Evolutionary conservation across 1,284 basidiomycete genomes (phyloP).

Genomic region (Singerocomus inundabilis): DNA sequence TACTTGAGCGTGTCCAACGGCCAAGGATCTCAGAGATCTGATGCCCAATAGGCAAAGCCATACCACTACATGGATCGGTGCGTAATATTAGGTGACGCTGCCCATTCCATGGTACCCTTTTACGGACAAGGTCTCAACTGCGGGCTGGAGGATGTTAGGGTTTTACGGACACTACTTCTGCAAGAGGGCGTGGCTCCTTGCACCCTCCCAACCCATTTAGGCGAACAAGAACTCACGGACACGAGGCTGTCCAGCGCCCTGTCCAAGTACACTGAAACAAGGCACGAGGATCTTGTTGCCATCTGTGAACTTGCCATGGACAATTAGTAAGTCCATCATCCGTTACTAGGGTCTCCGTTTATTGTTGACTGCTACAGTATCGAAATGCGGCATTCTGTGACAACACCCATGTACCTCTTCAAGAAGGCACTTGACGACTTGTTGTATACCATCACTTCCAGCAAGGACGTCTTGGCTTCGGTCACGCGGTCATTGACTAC

Average conservation of each 20-base stretch:
- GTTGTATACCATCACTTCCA: constrained; percentile 61
- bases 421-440: constrained; percentile 80
- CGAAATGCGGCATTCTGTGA: constrained; percentile 94
- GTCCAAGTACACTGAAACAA: constrained; percentile 71
- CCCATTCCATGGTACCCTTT: constrained; percentile 98
- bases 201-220: constrained; percentile 29
- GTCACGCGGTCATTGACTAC: constrained; percentile 42
- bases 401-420: constrained; percentile 77
- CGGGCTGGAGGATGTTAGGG: constrained; percentile 94
- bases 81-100: constrained; percentile 90
- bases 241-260: constrained; percentile 65
- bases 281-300: constrained; percentile 86
- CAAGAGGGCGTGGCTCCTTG: constrained; percentile 59
- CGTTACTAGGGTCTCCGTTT: constrained; percentile 20
- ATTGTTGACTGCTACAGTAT: constrained; percentile 49
- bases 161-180: constrained; percentile 77
- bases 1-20: constrained; percentile 15
- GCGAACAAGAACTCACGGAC: constrained; percentile 46
- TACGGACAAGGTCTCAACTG: constrained; percentile 99
- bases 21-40: constrained; percentile 23
- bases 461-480: constrained; percentile 42
- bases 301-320: constrained; percentile 91
- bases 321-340: constrained; percentile 77
- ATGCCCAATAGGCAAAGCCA: constrained; percentile 63
- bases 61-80: constrained; percentile 90